A percentile compares a stretch with the other conserved stretches of the same genome.
Evolutionary conservation across 805 yeast genomes (phyloP).

Genomic region (Candida incommunis): DNA sequence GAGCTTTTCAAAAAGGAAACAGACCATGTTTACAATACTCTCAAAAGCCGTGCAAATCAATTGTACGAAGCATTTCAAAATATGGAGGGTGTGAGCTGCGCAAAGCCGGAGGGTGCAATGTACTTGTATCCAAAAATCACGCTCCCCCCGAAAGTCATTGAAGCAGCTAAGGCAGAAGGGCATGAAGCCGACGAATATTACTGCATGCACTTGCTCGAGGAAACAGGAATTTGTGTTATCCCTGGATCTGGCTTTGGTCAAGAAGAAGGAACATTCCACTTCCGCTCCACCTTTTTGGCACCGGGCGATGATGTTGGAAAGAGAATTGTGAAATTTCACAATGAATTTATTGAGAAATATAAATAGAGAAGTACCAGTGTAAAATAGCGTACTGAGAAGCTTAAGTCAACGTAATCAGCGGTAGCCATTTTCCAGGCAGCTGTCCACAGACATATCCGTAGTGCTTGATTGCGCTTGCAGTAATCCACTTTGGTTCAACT

Average conservation of each 20-base stretch:
- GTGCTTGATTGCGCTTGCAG: background rate
- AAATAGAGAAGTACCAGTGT: no score
- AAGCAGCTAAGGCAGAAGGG: constrained; percentile 40
- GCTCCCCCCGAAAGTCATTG: constrained; percentile 49
- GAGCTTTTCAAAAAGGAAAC: constrained; percentile 54
- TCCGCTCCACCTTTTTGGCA: constrained; percentile 93
- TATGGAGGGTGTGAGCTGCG: constrained; percentile 76
- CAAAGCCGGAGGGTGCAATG: constrained; percentile 95
- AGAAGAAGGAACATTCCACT: constrained; percentile 73
- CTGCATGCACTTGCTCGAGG: constrained; percentile 68
- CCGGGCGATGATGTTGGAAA: constrained; percentile 88
- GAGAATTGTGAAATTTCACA: constrained; percentile 68
- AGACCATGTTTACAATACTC: constrained; percentile 41
- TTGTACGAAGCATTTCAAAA: constrained; percentile 57
- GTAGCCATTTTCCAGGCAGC: background rate
- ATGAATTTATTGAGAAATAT: constrained; percentile 47
- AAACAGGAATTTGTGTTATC: constrained; percentile 91
- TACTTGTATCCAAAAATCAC: constrained; percentile 76
- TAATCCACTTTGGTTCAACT: background rate
- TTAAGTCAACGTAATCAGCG: no score
- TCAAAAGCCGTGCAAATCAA: constrained; percentile 46
- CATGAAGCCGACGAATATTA: constrained; percentile 75
- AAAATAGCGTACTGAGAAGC: no score
- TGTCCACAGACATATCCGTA: background rate
- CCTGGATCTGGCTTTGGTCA: constrained; percentile 98